phyloP scores from a whole-genome alignment of 257 asterid species.

The Fraxinus excelsior region DNA sequence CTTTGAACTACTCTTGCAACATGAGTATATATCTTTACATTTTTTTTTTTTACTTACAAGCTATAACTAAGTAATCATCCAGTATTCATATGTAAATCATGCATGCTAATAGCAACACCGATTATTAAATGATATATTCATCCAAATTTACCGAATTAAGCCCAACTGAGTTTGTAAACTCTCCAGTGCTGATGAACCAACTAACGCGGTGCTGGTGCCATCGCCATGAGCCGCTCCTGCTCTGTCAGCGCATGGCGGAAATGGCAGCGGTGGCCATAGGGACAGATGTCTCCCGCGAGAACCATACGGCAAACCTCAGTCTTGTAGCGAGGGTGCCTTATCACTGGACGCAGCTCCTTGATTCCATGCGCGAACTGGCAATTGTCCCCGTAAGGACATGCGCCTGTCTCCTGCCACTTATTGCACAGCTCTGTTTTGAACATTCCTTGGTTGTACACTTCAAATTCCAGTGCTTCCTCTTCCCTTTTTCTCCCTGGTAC shows the following conservation, averaged over 20 bases:
- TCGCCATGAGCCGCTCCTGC: slow-evolving; percentile 45
- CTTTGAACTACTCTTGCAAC: not conserved
- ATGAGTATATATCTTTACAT: not conserved
- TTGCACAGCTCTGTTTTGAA: slow-evolving; percentile 80
- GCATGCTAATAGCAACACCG: not conserved
- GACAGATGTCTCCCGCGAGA: slow-evolving; percentile 69
- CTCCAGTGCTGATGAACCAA: not conserved
- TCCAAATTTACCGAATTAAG: not conserved
- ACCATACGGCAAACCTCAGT: slow-evolving; percentile 83
- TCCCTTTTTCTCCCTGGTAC: slow-evolving; percentile 58
- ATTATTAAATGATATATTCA: not conserved
- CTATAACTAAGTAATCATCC: not conserved
- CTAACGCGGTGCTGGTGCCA: slow-evolving; percentile 18
- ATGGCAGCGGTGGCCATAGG: slow-evolving; percentile 88
- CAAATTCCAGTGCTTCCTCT: slow-evolving; percentile 54
- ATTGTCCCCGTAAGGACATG: slow-evolving; percentile 67
- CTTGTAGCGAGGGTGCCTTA: slow-evolving; percentile 90
- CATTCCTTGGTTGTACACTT: slow-evolving; percentile 81
- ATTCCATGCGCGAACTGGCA: slow-evolving; percentile 88
- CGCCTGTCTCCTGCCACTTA: slow-evolving; percentile 84
- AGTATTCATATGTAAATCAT: not conserved
- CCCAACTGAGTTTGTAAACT: not conserved
- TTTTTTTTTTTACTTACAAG: not conserved
- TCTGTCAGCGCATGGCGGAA: slow-evolving; percentile 80
- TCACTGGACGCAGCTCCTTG: slow-evolving; percentile 74